Evolutionary conservation across 1,139 yeast genomes (phyloP), one percentile per base, ranked within the genome.

Genomic region (Scheffersomyces segobiensis): DNA sequence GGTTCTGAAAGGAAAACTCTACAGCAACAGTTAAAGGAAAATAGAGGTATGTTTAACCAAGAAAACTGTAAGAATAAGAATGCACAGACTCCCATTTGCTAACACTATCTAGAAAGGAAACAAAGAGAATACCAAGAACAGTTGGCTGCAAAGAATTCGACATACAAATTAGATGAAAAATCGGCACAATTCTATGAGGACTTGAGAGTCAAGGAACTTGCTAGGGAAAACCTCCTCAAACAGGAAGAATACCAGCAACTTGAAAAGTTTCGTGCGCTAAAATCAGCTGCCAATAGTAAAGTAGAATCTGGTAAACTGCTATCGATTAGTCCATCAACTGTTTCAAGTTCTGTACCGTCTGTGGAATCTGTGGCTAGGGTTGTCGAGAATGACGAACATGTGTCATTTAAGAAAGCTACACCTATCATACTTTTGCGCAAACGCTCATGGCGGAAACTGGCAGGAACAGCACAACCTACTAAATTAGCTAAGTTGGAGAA

Each of bases 151-250:
- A 57, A 63, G 19, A 67, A 66, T 54, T 59, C 67, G 5, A 57
- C 68, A 1, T 65, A 63, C 55, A 64, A 63, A 50, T 57, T 65
- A 47, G 67, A 64, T 55, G 64, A 59, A 20, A 60, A 61, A 48
- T 57, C 67, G 2, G 63, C 65, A 42, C 50, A 55, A 14, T 76
- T 67, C 58, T 76, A 73, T 59, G 67, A 71, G 7, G 57, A 64
- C 46, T 63, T 77, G 50, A 59, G 64, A 52, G 58, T 59, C 32
- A 56, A 65, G 46, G 71, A 68, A 39, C 54, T 54, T 21, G 62
- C 60, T 10, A 58, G 65, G 50, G 73, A 69, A 32, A 14, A 46
- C 17, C 17, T 32, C 17, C 42, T 10, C 42, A 32, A 32, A 32
- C 17, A 10, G 17, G 14, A 32, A 32, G 42, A 32, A 10, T 17